A percentile compares a stretch with the other conserved stretches of the same genome.
Evolutionary conservation across 306 rosid genomes (phyloP).

Genomic region (Datisca glomerata): DNA sequence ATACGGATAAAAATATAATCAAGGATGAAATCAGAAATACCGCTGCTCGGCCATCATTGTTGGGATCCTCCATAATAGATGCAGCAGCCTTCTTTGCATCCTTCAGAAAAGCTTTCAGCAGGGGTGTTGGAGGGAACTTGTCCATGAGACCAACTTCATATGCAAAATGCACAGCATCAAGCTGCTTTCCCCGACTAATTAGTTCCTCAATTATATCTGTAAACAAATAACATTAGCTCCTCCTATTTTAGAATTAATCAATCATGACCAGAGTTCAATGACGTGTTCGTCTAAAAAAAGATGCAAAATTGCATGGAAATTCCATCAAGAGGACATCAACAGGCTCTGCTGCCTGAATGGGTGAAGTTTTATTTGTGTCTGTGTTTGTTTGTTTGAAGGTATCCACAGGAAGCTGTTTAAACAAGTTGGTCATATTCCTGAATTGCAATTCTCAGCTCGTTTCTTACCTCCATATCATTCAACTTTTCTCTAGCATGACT

Average conservation of each 20-base stretch:
- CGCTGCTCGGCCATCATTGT: constrained; percentile 80
- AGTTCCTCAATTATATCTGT: constrained; percentile 93
- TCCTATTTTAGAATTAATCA: background rate
- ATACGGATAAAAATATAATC: background rate
- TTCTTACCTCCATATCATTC: too few species aligned
- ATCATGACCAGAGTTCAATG: too few species aligned
- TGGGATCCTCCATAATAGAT: constrained; percentile 81
- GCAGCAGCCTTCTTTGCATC: constrained; percentile 96
- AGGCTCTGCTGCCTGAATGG: background rate
- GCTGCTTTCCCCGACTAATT: constrained; percentile 95
- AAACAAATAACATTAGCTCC: constrained; percentile 7
- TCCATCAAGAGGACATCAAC: background rate
- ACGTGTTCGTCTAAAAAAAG: background rate
- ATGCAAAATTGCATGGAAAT: background rate
- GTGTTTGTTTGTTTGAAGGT: too few species aligned
- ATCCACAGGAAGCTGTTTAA: too few species aligned
- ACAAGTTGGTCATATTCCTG: too few species aligned
- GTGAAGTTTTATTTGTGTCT: too few species aligned
- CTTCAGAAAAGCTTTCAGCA: constrained; percentile 75
- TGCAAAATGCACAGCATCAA: constrained; percentile 96
- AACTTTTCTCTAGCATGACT: too few species aligned
- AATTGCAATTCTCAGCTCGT: too few species aligned
- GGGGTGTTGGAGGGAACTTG: constrained; percentile 81
- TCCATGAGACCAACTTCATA: constrained; percentile 84
- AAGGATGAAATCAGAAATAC: constrained; percentile 29